phyloP scores from a whole-genome alignment of 2,329 filamentous ascomycete genomes.

The Claviceps arundinis region DNA sequence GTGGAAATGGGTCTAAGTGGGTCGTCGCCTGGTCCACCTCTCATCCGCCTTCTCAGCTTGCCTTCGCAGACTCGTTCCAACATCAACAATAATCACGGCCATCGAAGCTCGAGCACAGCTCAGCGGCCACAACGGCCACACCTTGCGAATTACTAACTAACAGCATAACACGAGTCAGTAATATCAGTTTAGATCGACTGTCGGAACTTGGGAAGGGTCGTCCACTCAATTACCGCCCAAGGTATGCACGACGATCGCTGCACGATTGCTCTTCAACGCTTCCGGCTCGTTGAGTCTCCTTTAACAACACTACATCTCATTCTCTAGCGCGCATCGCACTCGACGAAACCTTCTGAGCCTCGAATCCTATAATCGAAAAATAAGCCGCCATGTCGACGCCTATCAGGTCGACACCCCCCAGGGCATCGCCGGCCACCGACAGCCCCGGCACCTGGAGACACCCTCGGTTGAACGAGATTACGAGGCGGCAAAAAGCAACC shows the following conservation, averaged over 20 bases:
- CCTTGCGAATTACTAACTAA: conserved; percentile 18
- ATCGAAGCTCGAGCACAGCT: conserved; percentile 8
- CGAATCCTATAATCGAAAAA: no score
- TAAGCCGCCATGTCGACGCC: conserved; percentile 17
- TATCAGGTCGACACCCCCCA: conserved; percentile 25
- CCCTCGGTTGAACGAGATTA: conserved; percentile 77
- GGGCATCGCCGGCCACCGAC: conserved; percentile 28
- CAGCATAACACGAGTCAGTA: conserved; percentile 6
- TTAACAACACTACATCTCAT: neutral
- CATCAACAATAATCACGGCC: conserved; percentile 18
- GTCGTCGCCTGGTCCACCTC: no score
- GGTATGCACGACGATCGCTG: neutral
- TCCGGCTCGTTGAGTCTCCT: neutral
- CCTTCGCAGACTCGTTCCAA: conserved; percentile 4
- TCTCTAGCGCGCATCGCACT: neutral
- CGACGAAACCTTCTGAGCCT: neutral
- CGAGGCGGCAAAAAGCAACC: conserved; percentile 61
- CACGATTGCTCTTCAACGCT: neutral
- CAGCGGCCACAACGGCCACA: conserved; percentile 19
- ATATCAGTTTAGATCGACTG: neutral
- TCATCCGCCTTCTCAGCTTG: neutral
- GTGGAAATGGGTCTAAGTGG: no score
- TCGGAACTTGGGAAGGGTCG: no score
- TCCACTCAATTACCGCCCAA: neutral
- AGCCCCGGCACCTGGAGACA: conserved; percentile 81